Evolutionary conservation across 176 grass and related monocot genomes (phyloP).

Genomic region (Cymbopogon citratus): DNA sequence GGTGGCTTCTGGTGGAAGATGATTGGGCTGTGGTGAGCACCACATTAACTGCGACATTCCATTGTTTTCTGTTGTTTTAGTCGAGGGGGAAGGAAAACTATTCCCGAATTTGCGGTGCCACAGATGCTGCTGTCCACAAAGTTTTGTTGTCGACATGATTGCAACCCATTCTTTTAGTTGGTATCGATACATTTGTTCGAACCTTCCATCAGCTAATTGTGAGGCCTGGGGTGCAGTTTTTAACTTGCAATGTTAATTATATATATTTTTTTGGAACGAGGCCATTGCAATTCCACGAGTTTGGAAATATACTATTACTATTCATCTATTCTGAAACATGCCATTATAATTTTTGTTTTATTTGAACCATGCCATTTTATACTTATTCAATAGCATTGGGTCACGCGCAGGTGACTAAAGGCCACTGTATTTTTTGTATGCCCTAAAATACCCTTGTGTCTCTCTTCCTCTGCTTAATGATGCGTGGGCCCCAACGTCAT

Average conservation of each 20-base stretch:
- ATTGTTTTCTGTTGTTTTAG: not conserved
- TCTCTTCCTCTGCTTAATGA: too few relatives aligned
- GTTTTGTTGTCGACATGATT: conserved; percentile 52
- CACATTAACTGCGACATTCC: not conserved
- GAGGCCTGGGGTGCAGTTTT: conserved; percentile 32
- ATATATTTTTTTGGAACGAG: too few relatives aligned
- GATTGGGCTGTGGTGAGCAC: conserved; percentile 86
- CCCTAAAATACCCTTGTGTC: too few relatives aligned
- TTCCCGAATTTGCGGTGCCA: conserved; percentile 14
- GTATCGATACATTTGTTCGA: conserved; percentile 33
- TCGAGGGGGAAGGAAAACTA: conserved; percentile 15
- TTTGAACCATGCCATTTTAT: too few relatives aligned
- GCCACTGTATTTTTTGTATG: too few relatives aligned
- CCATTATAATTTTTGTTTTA: too few relatives aligned
- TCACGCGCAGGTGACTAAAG: too few relatives aligned
- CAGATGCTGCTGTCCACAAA: conserved; percentile 28
- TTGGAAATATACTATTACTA: too few relatives aligned
- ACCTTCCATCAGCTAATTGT: not conserved
- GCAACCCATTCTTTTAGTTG: conserved; percentile 38
- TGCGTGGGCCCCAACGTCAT: too few relatives aligned
- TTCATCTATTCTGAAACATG: too few relatives aligned
- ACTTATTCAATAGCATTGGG: too few relatives aligned
- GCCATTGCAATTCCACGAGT: too few relatives aligned
- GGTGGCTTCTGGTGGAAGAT: conserved; percentile 98
- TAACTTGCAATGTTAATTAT: conserved; percentile 1